A percentile compares a stretch with the other conserved stretches of the same genome.
Conservation (phyloP, 306 rosid genomes). For the Hippophae gyantsensis region DNA sequence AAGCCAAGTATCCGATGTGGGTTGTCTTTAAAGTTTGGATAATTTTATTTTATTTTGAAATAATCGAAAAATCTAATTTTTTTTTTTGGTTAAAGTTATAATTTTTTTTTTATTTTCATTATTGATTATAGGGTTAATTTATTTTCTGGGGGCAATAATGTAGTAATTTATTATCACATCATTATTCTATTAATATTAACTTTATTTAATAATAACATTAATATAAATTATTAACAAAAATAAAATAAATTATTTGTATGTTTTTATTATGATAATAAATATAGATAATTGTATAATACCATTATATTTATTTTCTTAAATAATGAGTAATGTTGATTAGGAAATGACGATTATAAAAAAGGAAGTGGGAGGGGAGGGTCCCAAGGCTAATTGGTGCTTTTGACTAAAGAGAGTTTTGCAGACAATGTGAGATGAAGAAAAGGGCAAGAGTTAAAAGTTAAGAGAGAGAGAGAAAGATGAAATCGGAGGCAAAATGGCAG, state of each 20-base stretch:
- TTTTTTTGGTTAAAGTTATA: neutral
- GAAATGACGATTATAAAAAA: conserved; percentile 18
- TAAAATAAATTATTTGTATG: no score
- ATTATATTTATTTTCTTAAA: neutral
- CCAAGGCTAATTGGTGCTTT: conserved; percentile 41
- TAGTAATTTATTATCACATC: no score
- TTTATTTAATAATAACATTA: no score
- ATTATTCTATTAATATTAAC: no score
- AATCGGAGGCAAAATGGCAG: conserved; percentile 17
- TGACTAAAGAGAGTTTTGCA: conserved; percentile 54
- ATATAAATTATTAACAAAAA: no score
- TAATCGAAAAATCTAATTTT: no score
- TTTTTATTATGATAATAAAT: no score
- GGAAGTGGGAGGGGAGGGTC: conserved; percentile 17
- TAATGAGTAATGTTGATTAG: conserved; percentile 17
- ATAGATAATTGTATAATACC: no score
- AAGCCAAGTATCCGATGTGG: conserved; percentile 46
- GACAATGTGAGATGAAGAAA: conserved; percentile 18
- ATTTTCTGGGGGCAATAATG: neutral
- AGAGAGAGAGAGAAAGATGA: neutral
- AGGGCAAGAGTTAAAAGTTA: neutral
- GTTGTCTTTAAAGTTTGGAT: conserved; percentile 63
- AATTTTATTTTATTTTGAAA: conserved; percentile 23
- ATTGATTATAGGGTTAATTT: conserved; percentile 4
- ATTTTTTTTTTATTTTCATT: conserved; percentile 8